Conservation (phyloP, 208 protist genomes). For the Trypanosoma brucei region DNA sequence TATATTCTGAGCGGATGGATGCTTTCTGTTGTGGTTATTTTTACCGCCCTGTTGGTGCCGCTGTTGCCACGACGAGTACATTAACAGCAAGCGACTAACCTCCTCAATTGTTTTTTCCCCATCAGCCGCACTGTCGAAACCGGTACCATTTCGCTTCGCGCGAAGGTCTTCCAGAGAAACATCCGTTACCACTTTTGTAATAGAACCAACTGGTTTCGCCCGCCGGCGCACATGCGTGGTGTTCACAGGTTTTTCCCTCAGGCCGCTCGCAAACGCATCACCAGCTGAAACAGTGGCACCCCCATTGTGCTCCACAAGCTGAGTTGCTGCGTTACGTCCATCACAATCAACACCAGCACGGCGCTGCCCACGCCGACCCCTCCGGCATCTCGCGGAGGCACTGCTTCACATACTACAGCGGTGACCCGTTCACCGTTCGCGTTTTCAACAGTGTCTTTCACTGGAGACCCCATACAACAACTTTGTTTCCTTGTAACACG, state of each 20-base stretch:
- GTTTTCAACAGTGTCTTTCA: no score
- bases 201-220: conserved; percentile 23
- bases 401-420: background rate
- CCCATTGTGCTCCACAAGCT: background rate
- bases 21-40: background rate
- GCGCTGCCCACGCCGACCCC: background rate
- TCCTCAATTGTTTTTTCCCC: conserved; percentile 23
- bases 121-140: background rate
- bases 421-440: no score
- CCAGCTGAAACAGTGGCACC: conserved; percentile 14
- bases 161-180: conserved; percentile 24
- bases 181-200: conserved; percentile 27
- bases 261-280: conserved; percentile 2
- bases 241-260: conserved; percentile 4
- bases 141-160: conserved; percentile 24
- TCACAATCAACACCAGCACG: background rate
- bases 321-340: background rate
- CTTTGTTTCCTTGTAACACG: no score
- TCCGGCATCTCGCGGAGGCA: background rate
- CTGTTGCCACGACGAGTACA: conserved; percentile 18
- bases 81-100: conserved; percentile 28
- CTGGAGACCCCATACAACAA: no score
- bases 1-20: background rate
- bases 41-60: conserved; percentile 4
- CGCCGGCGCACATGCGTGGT: conserved; percentile 20